Conservation (phyloP, 2,329 filamentous ascomycete genomes). For the Botryotinia convoluta region DNA sequence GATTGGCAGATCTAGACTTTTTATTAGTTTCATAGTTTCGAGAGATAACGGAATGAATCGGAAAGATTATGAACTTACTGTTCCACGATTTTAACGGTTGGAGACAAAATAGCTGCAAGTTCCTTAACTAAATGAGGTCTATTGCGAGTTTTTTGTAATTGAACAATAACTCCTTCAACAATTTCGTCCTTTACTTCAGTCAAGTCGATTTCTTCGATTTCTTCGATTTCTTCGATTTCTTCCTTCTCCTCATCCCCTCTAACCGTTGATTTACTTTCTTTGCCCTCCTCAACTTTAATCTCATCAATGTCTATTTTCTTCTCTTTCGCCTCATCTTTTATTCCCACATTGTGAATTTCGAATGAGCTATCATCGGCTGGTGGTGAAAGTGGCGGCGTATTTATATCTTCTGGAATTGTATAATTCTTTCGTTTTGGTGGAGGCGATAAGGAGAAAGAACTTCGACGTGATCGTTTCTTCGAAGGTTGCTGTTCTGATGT, state of each 20-base stretch:
- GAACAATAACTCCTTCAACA: slow-evolving; percentile 83
- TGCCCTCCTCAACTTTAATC: not conserved
- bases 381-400: slow-evolving; percentile 79
- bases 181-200: slow-evolving; percentile 92
- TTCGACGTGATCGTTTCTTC: slow-evolving; percentile 77
- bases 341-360: not conserved
- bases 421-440: slow-evolving; percentile 39
- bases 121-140: slow-evolving; percentile 94
- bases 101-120: slow-evolving; percentile 75
- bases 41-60: slow-evolving; percentile 19
- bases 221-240: slow-evolving; percentile 52
- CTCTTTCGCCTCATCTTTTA: not conserved
- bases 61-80: slow-evolving; percentile 62
- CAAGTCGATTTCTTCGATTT: slow-evolving; percentile 64
- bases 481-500: slow-evolving; percentile 42
- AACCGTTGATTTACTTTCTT: not conserved
- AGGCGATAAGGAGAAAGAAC: slow-evolving; percentile 45
- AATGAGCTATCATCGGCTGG: slow-evolving; percentile 43
- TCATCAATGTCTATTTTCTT: not conserved
- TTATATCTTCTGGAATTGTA: not conserved
- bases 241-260: slow-evolving; percentile 25
- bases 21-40: slow-evolving; percentile 34
- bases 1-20: slow-evolving; percentile 78
- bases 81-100: slow-evolving; percentile 77
- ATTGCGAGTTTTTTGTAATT: slow-evolving; percentile 86